Conservation (phyloP, 768 basidiomycete species). For the Mycena rebaudengoi region DNA sequence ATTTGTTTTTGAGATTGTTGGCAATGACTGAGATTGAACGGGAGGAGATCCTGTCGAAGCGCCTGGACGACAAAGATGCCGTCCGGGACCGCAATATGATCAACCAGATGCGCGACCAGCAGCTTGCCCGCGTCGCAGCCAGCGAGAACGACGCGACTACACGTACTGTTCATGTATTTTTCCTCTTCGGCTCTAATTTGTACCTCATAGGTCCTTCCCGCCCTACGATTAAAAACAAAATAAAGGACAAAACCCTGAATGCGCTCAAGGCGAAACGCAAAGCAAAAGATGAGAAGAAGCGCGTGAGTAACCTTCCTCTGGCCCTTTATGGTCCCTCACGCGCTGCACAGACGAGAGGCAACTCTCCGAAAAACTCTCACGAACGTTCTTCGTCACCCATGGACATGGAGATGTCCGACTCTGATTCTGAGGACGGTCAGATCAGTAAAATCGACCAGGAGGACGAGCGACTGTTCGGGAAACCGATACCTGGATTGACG, state of each 20-base stretch:
- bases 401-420: constrained; percentile 88
- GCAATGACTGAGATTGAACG: constrained; percentile 87
- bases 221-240: constrained; percentile 76
- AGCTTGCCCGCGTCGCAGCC: constrained; percentile 55
- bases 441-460: constrained; percentile 78
- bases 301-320: constrained; percentile 55
- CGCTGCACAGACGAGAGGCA: constrained; percentile 50
- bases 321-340: constrained; percentile 16
- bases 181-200: constrained; percentile 1
- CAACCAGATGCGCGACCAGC: constrained; percentile 76
- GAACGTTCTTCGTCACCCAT: constrained; percentile 81
- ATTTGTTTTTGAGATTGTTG: constrained; percentile 63
- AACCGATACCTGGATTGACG: constrained; percentile 45
- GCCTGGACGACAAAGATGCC: constrained; percentile 83
- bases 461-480: constrained; percentile 67
- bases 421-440: constrained; percentile 86
- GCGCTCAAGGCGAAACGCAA: constrained; percentile 88
- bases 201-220: constrained; percentile 13
- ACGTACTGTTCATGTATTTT: constrained; percentile 49
- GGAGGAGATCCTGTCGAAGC: constrained; percentile 83
- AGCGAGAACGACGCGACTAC: constrained; percentile 69
- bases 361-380: constrained; percentile 60
- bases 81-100: constrained; percentile 75
- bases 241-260: constrained; percentile 81
- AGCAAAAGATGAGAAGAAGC: constrained; percentile 89